These are phyloP conservation scores for Monilinia polystroma DNA, from an alignment of 2,329 filamentous ascomycete species.

Conservation along the genomic window DNA sequence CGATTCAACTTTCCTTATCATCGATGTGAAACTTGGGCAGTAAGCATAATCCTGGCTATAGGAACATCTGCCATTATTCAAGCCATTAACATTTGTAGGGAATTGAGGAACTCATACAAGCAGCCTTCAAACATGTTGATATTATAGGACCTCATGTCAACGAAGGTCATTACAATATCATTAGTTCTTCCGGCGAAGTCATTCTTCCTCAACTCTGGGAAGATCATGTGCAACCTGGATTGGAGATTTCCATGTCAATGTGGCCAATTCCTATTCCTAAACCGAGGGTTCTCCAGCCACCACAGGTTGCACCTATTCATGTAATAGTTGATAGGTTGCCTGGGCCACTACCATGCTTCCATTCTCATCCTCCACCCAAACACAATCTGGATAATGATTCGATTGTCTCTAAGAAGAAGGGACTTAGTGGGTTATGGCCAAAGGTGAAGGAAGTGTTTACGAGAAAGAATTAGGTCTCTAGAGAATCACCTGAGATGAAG, in stretches of 20 bases:
- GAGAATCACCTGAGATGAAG: not conserved
- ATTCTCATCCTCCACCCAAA: not conserved
- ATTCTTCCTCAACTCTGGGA: constrained; percentile 82
- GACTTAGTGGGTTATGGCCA: not conserved
- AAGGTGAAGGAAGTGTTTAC: constrained; percentile 2
- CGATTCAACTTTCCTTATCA: constrained; percentile 93
- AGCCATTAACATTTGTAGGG: constrained; percentile 54
- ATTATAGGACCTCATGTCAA: constrained; percentile 73
- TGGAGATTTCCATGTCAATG: constrained; percentile 67
- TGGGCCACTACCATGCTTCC: not conserved
- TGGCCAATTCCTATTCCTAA: constrained; percentile 62
- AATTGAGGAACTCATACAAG: constrained; percentile 82
- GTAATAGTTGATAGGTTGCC: constrained; percentile 8
- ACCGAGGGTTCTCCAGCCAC: constrained; percentile 63
- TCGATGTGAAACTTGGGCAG: constrained; percentile 78
- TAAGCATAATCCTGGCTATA: constrained; percentile 47
- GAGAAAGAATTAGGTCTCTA: not conserved
- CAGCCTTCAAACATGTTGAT: constrained; percentile 78
- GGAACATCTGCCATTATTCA: constrained; percentile 11
- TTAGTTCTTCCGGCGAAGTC: constrained; percentile 77
- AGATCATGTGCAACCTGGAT: constrained; percentile 75
- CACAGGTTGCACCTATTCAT: constrained; percentile 33
- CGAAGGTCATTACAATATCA: constrained; percentile 76
- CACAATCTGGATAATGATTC: not conserved
- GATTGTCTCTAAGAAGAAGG: not conserved